A percentile compares a stretch with the other conserved stretches of the same genome.
Evolutionary conservation across 2,329 filamentous ascomycete species (phyloP).

Genomic region (Thyridium curvatum): DNA sequence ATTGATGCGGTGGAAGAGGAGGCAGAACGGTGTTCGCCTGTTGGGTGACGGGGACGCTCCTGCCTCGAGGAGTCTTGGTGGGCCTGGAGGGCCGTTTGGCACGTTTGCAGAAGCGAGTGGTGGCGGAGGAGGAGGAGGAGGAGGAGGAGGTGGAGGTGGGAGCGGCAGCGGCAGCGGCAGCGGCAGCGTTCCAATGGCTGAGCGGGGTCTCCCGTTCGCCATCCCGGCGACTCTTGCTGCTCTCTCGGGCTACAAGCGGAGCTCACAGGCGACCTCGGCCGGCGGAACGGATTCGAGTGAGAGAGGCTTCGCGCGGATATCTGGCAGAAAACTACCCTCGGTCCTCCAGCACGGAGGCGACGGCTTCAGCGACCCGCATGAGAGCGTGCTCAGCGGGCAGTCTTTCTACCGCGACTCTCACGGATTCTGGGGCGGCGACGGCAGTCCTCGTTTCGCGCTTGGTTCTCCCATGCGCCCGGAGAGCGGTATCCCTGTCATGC

Average conservation of each 20-base stretch:
- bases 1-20: constrained; percentile 50
- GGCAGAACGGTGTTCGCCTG: constrained; percentile 34
- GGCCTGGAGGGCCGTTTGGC: constrained; percentile 5
- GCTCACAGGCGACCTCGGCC: constrained; percentile 14
- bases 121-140: constrained; percentile 12
- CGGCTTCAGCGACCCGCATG: constrained; percentile 34
- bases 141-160: constrained; percentile 11
- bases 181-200: constrained; percentile 31
- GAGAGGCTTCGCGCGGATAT: constrained; percentile 57
- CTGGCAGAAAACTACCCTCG: constrained; percentile 58
- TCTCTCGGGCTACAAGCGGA: constrained; percentile 32
- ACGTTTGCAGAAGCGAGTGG: constrained; percentile 1
- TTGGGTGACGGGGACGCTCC: constrained; percentile 31
- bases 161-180: constrained; percentile 4
- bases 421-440: constrained; percentile 19
- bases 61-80: constrained; percentile 14
- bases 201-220: constrained; percentile 37
- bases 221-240: constrained; percentile 43
- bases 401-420: constrained; percentile 16
- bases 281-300: constrained; percentile 23
- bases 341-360: constrained; percentile 57
- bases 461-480: constrained; percentile 54
- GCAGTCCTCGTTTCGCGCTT: constrained; percentile 38
- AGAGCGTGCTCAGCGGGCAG: constrained; percentile 9
- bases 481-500: constrained; percentile 54